Evolutionary conservation across 2,329 filamentous ascomycete species (phyloP).

Genomic region (Xylariaceae sp.): DNA sequence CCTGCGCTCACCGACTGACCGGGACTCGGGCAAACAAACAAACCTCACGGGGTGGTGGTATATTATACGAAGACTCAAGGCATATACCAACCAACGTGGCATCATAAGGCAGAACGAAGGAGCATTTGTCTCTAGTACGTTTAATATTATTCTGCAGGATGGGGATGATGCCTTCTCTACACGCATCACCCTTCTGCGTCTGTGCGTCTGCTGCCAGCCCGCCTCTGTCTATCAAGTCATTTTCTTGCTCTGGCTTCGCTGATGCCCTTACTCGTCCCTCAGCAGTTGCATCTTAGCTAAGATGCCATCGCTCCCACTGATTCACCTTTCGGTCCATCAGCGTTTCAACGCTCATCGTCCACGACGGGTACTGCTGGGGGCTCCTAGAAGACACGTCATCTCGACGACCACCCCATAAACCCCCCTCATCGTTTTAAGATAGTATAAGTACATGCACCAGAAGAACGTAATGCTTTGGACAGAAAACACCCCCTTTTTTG

Average conservation of each 20-base stretch:
- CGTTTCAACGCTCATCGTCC: no score
- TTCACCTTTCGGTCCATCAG: not conserved
- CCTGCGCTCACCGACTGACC: not conserved
- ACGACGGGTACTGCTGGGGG: no score
- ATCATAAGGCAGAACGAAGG: not conserved
- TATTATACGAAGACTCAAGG: not conserved
- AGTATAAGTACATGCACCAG: conserved; percentile 32
- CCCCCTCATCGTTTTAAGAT: conserved; percentile 26
- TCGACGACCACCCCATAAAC: not conserved
- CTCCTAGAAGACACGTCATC: not conserved
- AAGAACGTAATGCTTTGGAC: conserved; percentile 22
- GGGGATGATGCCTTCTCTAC: not conserved
- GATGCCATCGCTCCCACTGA: not conserved
- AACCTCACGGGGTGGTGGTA: not conserved
- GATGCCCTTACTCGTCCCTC: not conserved
- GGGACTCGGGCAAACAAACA: not conserved
- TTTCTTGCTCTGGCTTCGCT: not conserved
- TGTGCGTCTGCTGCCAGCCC: no score
- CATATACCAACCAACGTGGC: not conserved
- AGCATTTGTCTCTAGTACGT: not conserved
- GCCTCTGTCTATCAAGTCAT: not conserved
- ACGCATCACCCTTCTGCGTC: not conserved
- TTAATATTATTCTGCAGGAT: not conserved
- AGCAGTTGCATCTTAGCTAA: not conserved
- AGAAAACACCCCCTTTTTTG: conserved; percentile 10